Evolutionary conservation across 305 asterid genomes (phyloP).

Genomic region (Lippia alba): DNA sequence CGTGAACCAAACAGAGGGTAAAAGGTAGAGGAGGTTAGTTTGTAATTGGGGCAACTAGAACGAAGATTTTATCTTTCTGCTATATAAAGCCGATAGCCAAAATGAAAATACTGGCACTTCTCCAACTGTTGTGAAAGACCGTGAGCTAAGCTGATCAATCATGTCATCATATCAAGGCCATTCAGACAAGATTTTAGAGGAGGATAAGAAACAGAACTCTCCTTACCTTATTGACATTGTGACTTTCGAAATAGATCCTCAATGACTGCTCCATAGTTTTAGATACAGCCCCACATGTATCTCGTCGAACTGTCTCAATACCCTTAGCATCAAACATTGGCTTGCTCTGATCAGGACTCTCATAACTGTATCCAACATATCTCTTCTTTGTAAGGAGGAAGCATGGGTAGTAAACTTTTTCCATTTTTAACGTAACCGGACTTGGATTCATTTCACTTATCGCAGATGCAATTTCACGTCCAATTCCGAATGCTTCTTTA

Average conservation of each 20-base stretch:
- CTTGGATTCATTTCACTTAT: constrained; percentile 81
- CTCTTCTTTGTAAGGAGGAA: constrained; percentile 98
- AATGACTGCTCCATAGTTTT: constrained; percentile 91
- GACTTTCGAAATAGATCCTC: constrained; percentile 78
- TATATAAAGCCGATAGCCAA: constrained; percentile 9
- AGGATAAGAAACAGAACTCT: constrained; percentile 21
- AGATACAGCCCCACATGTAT: constrained; percentile 91
- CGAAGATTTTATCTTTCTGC: background rate
- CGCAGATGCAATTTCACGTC: constrained; percentile 92
- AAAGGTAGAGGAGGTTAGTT: too few species aligned
- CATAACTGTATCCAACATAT: constrained; percentile 95
- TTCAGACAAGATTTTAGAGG: constrained; percentile 18
- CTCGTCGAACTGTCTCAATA: constrained; percentile 94
- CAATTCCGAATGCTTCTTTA: constrained; percentile 77
- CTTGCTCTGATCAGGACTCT: constrained; percentile 76
- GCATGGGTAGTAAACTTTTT: constrained; percentile 94
- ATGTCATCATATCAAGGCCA: constrained; percentile 13
- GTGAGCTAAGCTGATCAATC: constrained; percentile 16
- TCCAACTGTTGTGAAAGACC: constrained; percentile 3
- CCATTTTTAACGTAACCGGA: constrained; percentile 93
- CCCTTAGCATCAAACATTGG: constrained; percentile 98
- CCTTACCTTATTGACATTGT: constrained; percentile 70
- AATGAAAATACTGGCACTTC: background rate
- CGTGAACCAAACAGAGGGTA: too few species aligned
- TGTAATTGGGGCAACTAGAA: background rate